Base-by-base conservation (phyloP, 2,329 filamentous ascomycete genomes). In the Alternaria angustiovoidea region DNA sequence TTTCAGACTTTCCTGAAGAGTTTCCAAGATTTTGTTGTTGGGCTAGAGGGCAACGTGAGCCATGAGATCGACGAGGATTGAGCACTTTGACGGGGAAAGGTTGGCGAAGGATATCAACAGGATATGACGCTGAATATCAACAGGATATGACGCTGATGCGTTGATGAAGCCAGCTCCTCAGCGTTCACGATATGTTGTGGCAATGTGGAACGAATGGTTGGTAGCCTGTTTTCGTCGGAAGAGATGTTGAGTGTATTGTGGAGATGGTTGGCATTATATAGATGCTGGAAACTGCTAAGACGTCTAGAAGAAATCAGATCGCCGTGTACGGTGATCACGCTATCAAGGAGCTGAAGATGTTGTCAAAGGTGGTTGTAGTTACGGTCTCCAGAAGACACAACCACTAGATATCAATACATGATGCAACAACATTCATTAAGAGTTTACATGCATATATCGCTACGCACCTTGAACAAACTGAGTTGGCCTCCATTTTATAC, bases 381-480 rank as follows among this genome's bases (percentile, higher is more conserved):
- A 42, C 20, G 2, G 7, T 42, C 20, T 24, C 5, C 18, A 14
- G 3, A 14, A 9, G 11, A 42, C 39, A 42, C 11, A 42, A 24
- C 12, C 39, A 24, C 7, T 7, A 42, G 5, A 24, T 42, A 12
- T 7, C 20, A 24, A 16, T 7, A 2, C 3, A 42, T 24, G 12
- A 24, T 36, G 46, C 46, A 26, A 49, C 30, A 49, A 38, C 16
- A 8, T 49, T 18, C 20, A 38, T 49, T 49, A 1, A 34, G 28
- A 8, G 14, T 54, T 14, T 46, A 34, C 41, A 41, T 54, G 38
- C 49, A 7, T n/a, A 12, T 42, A 54, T 58, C 42, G 49, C 42
- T 54, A 47, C 42, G 5, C n/a, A 36, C 30, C 20, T 18, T 16
- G 14, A 46, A 42, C 16, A 58, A 30, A 32, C 20, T n/a, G 1